Percentiles rank a stretch among this genome's conserved stretches.
Evolutionary conservation across 371 early-diverging fungal genomes (phyloP).

Genomic region (Zopfochytrium polystomum): DNA sequence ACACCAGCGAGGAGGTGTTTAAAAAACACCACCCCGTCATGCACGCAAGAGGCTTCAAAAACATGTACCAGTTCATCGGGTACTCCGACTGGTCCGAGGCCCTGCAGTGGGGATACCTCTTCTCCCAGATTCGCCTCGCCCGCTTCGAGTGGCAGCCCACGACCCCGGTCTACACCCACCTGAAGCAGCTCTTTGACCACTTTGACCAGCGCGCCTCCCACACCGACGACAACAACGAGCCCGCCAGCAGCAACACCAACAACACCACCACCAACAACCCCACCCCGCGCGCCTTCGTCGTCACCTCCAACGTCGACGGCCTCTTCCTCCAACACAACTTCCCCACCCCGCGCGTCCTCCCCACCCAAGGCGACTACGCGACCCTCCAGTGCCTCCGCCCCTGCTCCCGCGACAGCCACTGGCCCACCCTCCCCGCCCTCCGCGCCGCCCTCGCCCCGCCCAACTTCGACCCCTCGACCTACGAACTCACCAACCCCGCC

Average conservation of each 20-base stretch:
- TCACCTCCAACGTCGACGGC: conserved; percentile 26
- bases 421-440: conserved; percentile 6
- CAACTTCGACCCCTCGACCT: conserved; percentile 13
- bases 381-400: conserved; percentile 18
- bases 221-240: too few species aligned
- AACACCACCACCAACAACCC: not conserved
- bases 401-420: conserved; percentile 8
- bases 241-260: too few species aligned
- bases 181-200: conserved; percentile 9
- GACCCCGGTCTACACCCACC: conserved; percentile 8
- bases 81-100: conserved; percentile 18
- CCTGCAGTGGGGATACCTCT: conserved; percentile 25
- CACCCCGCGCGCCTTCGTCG: conserved; percentile 11
- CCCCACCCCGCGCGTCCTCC: conserved; percentile 10
- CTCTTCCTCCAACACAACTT: conserved; percentile 26
- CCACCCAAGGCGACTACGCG: conserved; percentile 23
- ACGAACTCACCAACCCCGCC: conserved; percentile 9
- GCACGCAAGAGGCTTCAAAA: conserved; percentile 22
- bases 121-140: conserved; percentile 15
- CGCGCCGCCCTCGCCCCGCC: conserved; percentile 6
- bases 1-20: conserved; percentile 23
- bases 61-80: conserved; percentile 26
- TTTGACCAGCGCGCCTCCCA: conserved; percentile 10
- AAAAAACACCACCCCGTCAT: conserved; percentile 24
- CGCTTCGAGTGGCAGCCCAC: conserved; percentile 20